Evolutionary conservation across 106 monocot genomes (phyloP), one percentile per base, ranked within the genome.

Genomic region (Platanthera guangdongensis): DNA sequence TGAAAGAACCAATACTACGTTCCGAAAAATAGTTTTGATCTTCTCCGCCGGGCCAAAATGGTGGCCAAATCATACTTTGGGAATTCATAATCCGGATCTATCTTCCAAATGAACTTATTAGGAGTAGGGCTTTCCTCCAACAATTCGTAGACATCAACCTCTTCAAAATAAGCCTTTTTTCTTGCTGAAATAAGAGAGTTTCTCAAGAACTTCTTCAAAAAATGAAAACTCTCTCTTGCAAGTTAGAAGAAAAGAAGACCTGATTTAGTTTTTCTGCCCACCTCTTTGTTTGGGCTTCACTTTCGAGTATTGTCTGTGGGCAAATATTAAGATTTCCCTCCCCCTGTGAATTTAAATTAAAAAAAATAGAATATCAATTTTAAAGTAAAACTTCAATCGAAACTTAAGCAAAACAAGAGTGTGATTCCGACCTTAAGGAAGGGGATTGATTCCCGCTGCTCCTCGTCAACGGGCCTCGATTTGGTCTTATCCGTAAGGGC

Each of bases 111-210:
- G 68, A 85, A 80, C 50, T 82, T 78, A 69, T 83, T 88, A 28
- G 97, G 92, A 0, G 97, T 94, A 71, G 97, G 97, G 46, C 89
- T 90, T 76, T 99, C 97, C 50, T 92, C 94, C 50, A 88, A 51
- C 21, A 99, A 81, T 75, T 99, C 97, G 79, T 88, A 86, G 45
- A 89, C 79, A 70, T 99, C 97, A 25, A 99, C 89, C 82, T 99
- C 94, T 74, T 86, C 65, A 75, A 99, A 99, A 75, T 99, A 99
- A 8, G 87, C 86, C 82, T 84, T 84, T 84, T 80, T 94, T 89
- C 81, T 85, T 90, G 49, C 25, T 71, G 67, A 99, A 85, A 79
- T 99, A 90, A 6, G 82, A 82, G 54, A 71, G 83, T 47, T 60
- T 63, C 28, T 69, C 78, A 13, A 9, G 76, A 72, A 57, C 50